phyloP scores from a whole-genome alignment of 169 alveolate species.

The Perkinsus marinus region DNA sequence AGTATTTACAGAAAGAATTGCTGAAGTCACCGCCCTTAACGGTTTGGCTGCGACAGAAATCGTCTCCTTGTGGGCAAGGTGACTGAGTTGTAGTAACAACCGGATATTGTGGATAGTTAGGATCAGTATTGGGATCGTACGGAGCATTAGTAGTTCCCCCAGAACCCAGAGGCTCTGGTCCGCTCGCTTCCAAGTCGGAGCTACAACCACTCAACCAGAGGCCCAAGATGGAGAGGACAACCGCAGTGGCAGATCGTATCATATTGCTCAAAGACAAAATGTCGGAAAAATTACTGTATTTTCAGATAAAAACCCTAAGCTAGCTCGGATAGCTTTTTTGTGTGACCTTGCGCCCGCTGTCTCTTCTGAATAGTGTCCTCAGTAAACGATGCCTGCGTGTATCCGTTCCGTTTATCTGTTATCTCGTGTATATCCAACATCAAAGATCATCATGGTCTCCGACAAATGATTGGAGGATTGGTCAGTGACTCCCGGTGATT shows the following conservation, averaged over 20 bases:
- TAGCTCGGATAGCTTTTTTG: too few relatives aligned
- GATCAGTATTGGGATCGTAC: neutral
- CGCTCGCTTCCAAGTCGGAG: neutral
- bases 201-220: neutral
- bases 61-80: neutral
- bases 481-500: too few relatives aligned
- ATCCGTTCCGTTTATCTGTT: too few relatives aligned
- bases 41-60: neutral
- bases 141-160: neutral
- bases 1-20: neutral
- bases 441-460: too few relatives aligned
- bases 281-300: too few relatives aligned
- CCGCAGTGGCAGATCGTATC: neutral
- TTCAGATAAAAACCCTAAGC: too few relatives aligned
- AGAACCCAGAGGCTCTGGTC: neutral
- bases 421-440: too few relatives aligned
- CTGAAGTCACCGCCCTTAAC: neutral
- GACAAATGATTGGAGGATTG: too few relatives aligned
- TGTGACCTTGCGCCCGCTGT: too few relatives aligned
- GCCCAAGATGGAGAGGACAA: neutral
- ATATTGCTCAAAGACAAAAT: neutral
- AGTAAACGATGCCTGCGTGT: too few relatives aligned
- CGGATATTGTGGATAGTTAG: neutral
- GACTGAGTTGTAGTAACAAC: neutral
- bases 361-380: too few relatives aligned